These are phyloP conservation scores for Scheffersomyces insectosa DNA, from an alignment of 1,139 yeast species.

Conservation along the genomic window DNA sequence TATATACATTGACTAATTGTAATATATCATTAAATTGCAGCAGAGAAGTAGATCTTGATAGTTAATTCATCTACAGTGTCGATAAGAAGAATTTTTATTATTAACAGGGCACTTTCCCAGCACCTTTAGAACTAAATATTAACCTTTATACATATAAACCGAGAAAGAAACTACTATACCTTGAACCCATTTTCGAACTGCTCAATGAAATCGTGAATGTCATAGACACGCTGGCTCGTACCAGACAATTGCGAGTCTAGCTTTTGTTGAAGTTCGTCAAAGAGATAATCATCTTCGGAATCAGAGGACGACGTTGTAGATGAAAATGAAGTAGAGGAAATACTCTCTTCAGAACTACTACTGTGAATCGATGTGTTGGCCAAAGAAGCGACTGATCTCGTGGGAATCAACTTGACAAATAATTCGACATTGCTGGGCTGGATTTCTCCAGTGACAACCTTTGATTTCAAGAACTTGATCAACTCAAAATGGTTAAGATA, in stretches of 20 bases:
- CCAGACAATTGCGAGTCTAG: slow-evolving; percentile 24
- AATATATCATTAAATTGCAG: no score
- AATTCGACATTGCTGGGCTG: slow-evolving; percentile 9
- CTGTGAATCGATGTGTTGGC: no score
- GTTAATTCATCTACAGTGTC: no score
- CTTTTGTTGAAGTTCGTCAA: slow-evolving; percentile 25
- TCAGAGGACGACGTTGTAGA: slow-evolving; percentile 5
- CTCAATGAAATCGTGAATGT: slow-evolving; percentile 23
- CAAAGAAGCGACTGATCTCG: slow-evolving; percentile 4
- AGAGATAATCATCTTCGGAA: slow-evolving; percentile 18
- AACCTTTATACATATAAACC: no score
- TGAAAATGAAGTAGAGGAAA: slow-evolving; percentile 3
- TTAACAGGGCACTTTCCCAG: no score
- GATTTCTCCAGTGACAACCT: slow-evolving; percentile 9
- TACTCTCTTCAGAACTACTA: no score
- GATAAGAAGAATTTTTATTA: no score
- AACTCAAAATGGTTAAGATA: slow-evolving; percentile 12
- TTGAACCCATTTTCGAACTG: slow-evolving; percentile 26
- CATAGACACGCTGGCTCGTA: slow-evolving; percentile 26
- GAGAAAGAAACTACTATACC: slow-evolving; percentile 4
- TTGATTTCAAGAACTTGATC: slow-evolving; percentile 9
- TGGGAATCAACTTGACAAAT: slow-evolving; percentile 14
- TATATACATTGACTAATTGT: no score
- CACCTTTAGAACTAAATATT: no score
- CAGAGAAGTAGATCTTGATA: no score